Evolutionary conservation across 805 yeast genomes (phyloP), one percentile per base, ranked within the genome.

Genomic region (Teunomyces lycoperdinae): DNA sequence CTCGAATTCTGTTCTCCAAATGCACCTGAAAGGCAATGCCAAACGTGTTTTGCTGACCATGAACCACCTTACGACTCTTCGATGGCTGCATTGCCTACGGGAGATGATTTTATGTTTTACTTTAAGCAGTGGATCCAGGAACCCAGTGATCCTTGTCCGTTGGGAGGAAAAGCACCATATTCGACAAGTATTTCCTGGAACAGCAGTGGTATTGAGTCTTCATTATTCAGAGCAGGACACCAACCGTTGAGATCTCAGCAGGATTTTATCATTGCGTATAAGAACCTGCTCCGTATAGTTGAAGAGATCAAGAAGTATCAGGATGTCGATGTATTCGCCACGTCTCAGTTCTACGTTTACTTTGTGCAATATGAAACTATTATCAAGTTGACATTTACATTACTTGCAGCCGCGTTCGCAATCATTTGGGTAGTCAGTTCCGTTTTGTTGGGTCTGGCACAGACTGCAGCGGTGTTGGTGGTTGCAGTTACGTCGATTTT

Each of bases 101-200:
- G 75, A 9, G 72, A 73, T 0, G 84, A 83, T 31, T 92, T 92
- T 58, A 79, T 87, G 81, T 72, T 71, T 40, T 89, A 75, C 56
- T 85, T 90, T 61, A 65, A 79, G 17, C 80, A 85, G 36, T 92
- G 99, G 99, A 87, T 92, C 24, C 74, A 81, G 34, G 87, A 89
- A 24, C 83, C 82, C 1, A 87, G 96, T 48, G 94, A 87, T 58
- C 89, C 92, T 2, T 92, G 99, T 64, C 97, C 98, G 1, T 70
- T 92, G 26, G 98, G 96, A 3, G 99, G 99, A 2, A 87, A 87
- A 59, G 97, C 97, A 0, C 96, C 97, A 0, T 92, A 92, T 61
- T 76, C 87, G 1, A 66, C 73, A 4, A 73, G 90, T 0, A 69
- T 89, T 9, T 67, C 76, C 1, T 67, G 74, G 26, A 73, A 74